A percentile compares a stretch with the other conserved stretches of the same genome.
phyloP scores from a whole-genome alignment of 768 basidiomycete genomes.

The Serendipita sp. region DNA sequence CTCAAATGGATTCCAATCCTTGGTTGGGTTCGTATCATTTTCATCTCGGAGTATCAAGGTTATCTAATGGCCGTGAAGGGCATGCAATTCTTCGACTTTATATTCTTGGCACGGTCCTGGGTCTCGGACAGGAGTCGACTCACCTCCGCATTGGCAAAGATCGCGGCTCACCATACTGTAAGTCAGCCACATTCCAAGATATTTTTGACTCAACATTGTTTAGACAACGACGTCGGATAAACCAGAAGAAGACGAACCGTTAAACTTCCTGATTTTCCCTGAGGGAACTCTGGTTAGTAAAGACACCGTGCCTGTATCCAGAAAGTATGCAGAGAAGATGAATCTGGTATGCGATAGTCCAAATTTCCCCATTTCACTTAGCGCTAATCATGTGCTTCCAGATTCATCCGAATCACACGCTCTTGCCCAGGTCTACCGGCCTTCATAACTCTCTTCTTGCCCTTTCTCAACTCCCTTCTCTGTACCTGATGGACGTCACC shows the following conservation, averaged over 20 bases:
- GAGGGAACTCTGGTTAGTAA: constrained; percentile 89
- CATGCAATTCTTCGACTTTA: constrained; percentile 90
- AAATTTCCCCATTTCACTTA: neutral
- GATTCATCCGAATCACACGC: constrained; percentile 62
- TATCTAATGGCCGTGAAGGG: constrained; percentile 27
- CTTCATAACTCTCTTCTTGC: constrained; percentile 71
- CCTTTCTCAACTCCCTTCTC: constrained; percentile 52
- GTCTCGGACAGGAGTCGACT: constrained; percentile 61
- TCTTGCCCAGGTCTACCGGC: constrained; percentile 87
- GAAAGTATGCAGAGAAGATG: constrained; percentile 74
- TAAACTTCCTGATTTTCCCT: constrained; percentile 80
- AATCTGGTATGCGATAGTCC: constrained; percentile 52
- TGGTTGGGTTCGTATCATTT: constrained; percentile 51
- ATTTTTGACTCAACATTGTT: too few species aligned
- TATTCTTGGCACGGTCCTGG: constrained; percentile 87
- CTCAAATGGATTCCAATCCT: constrained; percentile 73
- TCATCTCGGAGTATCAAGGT: neutral
- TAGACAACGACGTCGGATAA: constrained; percentile 6
- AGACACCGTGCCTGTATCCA: constrained; percentile 70
- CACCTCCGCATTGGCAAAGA: constrained; percentile 41
- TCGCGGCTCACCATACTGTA: constrained; percentile 23
- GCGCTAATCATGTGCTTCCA: constrained; percentile 18
- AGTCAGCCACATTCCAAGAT: neutral
- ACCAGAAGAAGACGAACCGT: constrained; percentile 22
- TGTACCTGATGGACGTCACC: constrained; percentile 82